Conservation (phyloP, 305 asterid species). For the Fraxinus velutina region DNA sequence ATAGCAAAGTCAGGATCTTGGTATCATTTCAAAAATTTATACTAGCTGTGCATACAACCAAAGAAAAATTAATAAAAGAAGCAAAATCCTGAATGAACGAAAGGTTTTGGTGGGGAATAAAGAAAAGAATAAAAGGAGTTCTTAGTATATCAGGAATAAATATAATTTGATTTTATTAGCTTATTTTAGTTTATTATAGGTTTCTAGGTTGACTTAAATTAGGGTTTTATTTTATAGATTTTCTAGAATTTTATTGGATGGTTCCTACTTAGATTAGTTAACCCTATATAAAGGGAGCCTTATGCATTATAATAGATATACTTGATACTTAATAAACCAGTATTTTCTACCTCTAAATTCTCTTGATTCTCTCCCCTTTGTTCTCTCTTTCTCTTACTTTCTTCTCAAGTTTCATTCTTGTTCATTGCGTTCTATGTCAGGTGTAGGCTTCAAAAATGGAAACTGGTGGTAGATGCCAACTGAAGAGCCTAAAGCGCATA, state of each 20-base stretch:
- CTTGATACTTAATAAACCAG: neutral
- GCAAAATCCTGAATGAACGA: neutral
- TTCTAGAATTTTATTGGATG: neutral
- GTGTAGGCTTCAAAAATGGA: neutral
- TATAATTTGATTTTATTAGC: neutral
- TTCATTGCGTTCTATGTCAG: neutral
- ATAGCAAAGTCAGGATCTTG: conserved; percentile 15
- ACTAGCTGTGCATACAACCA: neutral
- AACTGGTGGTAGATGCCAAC: neutral
- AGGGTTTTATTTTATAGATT: neutral
- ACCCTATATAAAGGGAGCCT: neutral
- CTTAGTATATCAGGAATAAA: neutral
- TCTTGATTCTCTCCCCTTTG: neutral
- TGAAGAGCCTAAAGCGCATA: neutral
- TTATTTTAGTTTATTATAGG: neutral
- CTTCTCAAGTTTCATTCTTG: neutral
- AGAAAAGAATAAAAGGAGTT: neutral
- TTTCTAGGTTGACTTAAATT: neutral
- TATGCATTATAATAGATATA: neutral
- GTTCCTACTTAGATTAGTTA: neutral
- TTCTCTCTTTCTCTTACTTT: neutral
- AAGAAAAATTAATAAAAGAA: neutral
- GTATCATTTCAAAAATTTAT: neutral
- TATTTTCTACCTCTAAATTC: neutral
- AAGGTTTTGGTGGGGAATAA: neutral